Base-by-base conservation (phyloP, 305 asterid species). In the Fraxinus floribunda region DNA sequence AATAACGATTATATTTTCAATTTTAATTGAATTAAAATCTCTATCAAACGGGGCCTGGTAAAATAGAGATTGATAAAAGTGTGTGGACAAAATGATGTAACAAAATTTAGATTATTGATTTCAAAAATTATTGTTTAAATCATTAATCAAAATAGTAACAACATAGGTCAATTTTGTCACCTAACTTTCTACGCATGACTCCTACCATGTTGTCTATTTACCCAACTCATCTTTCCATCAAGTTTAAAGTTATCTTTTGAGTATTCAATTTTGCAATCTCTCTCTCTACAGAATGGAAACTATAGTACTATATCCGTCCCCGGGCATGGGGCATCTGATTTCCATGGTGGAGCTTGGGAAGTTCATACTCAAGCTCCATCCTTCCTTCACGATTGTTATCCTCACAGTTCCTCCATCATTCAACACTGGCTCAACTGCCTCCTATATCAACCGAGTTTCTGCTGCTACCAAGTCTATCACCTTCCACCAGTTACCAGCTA, bases 301-400 rank as follows among this genome's bases (percentile, higher is more conserved):
- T 0, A 62, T 90, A 49, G 90, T 93, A 34, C 86, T 93, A 1
- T 91, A 90, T 46, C 96, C 97, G 3, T 85, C 93, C 41, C 93
- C 93, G 2, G 93, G 92, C 46, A 90, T 91, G 85, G 97, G 97
- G 76, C 96, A 93, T 36, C 84, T 93, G 24, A 70, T 92, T 74
- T 88, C 96, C 88, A 92, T 93, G 97, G 96, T 90, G 86, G 97
- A 93, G 89, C 87, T 92, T 5, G 97, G 92, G 1, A 91, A 91
- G 75, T 81, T 91, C 84, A 89, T 90, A 83, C 87, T 86, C 80
- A 86, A 20, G 75, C 93, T 84, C 86, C 77, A 84, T 76, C 92
- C 92, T 6, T 83, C 86, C 55, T 64, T 83, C 78, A 7, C 86
- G 81, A 75, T 91, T 80, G 79, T 87, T 39, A 87, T 89, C 79